Base-by-base conservation (phyloP, 192 early-diverging fungal species). In the Mortierella alpina region DNA sequence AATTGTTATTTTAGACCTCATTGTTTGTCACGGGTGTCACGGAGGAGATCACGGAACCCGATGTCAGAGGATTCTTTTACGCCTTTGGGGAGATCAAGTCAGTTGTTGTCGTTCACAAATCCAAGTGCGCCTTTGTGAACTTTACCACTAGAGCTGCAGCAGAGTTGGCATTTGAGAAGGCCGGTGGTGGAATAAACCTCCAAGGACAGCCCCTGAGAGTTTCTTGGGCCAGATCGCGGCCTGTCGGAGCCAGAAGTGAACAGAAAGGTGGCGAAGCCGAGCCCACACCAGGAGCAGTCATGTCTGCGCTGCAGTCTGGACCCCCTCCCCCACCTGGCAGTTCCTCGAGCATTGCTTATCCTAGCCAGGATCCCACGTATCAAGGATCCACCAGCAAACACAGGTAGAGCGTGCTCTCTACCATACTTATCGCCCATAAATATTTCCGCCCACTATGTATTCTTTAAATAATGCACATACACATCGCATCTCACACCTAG, bases 91-190 rank as follows among this genome's bases (percentile, higher is more conserved):
- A 97, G 68, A 88, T 98, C 72, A 94, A 95, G 82, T 95, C 95
- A 2, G 84, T 99, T 46, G 90, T 94, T 4, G 86, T 97, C 3
- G 89, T 93, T 18, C 83, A 88, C 57, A 95, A 94, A 75, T 90
- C 90, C 52, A 87, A 91, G 64, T 96, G 94, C 63, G 96, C 96
- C 3, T 99, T 99, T 84, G 84, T 99, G 52, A 99, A 98, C 77
- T 99, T 88, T 82, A 88, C 88, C 17, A 90, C 89, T 5, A 86
- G 97, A 42, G 84, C 86, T 11, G 89, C 87, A n/a, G 97, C 97
- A 18, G 96, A 99, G 82, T 83, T 89, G n/a, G 97, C 94, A 0
- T 90, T 93, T 10, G 85, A 90, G 41, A 88, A 91, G 54, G 84
- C 92, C 9, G 91, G 88, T 59, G 90, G 87, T 62, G 92, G 93